Conservation (phyloP, 768 basidiomycete genomes). For the Nidula microcarpa region DNA sequence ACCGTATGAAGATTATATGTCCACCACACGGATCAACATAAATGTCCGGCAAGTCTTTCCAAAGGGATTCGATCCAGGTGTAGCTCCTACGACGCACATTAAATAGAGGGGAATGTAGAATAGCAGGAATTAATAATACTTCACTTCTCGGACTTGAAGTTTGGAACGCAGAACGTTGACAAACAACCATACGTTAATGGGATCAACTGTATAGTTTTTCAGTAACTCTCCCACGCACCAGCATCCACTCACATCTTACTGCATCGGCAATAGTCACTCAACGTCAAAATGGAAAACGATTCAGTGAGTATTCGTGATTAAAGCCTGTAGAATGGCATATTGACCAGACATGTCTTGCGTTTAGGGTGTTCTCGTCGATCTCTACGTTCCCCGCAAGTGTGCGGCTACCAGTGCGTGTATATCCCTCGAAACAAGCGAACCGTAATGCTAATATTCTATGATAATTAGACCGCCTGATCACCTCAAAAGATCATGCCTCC, state of each 20-base stretch:
- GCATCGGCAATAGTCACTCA: slow-evolving; percentile 15
- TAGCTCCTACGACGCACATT: background rate
- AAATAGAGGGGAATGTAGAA: background rate
- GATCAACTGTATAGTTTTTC: slow-evolving; percentile 34
- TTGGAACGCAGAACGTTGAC: too few relatives aligned
- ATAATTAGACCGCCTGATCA: slow-evolving; percentile 87
- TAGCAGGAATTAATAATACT: background rate
- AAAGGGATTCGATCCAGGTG: slow-evolving; percentile 50
- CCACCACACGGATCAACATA: slow-evolving; percentile 76
- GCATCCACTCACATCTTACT: slow-evolving; percentile 14
- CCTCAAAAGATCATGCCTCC: slow-evolving; percentile 97
- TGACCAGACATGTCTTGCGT: slow-evolving; percentile 4
- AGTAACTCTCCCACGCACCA: slow-evolving; percentile 29
- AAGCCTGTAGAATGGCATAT: slow-evolving; percentile 1
- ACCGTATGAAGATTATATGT: slow-evolving; percentile 62
- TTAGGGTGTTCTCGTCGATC: slow-evolving; percentile 97
- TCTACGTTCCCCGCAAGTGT: slow-evolving; percentile 99
- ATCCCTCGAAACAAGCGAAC: slow-evolving; percentile 1
- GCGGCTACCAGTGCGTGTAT: slow-evolving; percentile 84
- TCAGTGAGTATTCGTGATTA: slow-evolving; percentile 49
- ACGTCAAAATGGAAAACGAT: slow-evolving; percentile 83
- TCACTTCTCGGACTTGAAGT: too few relatives aligned
- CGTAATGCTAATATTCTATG: background rate
- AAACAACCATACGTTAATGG: too few relatives aligned
- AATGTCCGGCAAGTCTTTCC: slow-evolving; percentile 91